These are phyloP conservation scores for Fusarium haematococcum DNA, from an alignment of 2,329 filamentous ascomycete genomes.

Conservation along the genomic window DNA sequence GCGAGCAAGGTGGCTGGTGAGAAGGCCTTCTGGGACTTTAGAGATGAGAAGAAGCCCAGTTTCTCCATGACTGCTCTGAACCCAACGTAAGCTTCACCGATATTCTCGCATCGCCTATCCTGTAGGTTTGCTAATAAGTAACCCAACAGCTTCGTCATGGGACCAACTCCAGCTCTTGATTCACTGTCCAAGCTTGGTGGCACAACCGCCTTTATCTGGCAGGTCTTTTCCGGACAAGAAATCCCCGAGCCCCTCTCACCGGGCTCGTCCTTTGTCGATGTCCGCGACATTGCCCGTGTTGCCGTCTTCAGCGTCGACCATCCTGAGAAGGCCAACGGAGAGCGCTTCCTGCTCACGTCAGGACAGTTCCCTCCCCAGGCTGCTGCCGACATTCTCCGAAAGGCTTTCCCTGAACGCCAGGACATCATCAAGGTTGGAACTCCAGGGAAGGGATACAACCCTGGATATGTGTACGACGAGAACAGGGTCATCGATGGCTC, in stretches of 20 bases:
- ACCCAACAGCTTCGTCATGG: slow-evolving; percentile 40
- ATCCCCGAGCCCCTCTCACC: slow-evolving; percentile 30
- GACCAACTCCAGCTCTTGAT: slow-evolving; percentile 32
- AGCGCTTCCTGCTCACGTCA: slow-evolving; percentile 34
- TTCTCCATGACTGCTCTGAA: slow-evolving; percentile 42
- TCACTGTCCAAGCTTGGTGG: slow-evolving; percentile 34
- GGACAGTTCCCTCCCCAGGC: slow-evolving; percentile 38
- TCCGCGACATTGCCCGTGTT: slow-evolving; percentile 39
- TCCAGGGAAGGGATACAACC: slow-evolving; percentile 34
- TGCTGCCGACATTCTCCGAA: slow-evolving; percentile 40
- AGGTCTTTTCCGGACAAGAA: slow-evolving; percentile 37
- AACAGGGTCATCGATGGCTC: slow-evolving; percentile 31
- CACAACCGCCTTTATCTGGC: slow-evolving; percentile 40
- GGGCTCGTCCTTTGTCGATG: slow-evolving; percentile 34
- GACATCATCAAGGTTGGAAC: slow-evolving; percentile 36
- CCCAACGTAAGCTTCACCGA: slow-evolving; percentile 29
- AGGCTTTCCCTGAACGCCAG: slow-evolving; percentile 33
- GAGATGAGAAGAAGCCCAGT: slow-evolving; percentile 30
- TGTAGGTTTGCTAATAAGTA: neutral
- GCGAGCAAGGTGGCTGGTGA: slow-evolving; percentile 40
- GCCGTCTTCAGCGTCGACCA: slow-evolving; percentile 38
- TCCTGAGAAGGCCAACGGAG: slow-evolving; percentile 30
- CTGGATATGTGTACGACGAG: slow-evolving; percentile 23
- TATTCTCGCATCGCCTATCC: neutral
- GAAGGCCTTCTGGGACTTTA: slow-evolving; percentile 41